Evolutionary conservation across 2,329 filamentous ascomycete genomes (phyloP).

Genomic region (Ustilaginoidea virens): DNA sequence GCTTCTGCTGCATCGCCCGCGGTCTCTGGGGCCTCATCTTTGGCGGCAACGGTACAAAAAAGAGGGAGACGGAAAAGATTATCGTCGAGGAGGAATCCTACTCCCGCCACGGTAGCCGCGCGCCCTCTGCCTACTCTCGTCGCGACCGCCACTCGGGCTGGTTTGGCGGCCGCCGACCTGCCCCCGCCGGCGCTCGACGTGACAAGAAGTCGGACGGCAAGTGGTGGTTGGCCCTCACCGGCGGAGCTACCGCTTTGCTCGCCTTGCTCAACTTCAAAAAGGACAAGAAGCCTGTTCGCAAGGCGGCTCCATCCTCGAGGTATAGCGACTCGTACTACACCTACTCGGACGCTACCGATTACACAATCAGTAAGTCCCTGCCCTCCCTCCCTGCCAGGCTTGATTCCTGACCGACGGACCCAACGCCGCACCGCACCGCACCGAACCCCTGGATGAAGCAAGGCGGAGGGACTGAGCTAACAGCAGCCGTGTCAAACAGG

Average conservation of each 20-base stretch:
- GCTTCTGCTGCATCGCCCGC: constrained; percentile 57
- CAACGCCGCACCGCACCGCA: too few relatives aligned
- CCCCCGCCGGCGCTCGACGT: constrained; percentile 23
- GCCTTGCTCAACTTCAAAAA: constrained; percentile 38
- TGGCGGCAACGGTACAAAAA: too few relatives aligned
- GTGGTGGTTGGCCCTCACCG: constrained; percentile 37
- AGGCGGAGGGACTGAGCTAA: neutral
- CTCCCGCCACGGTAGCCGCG: constrained; percentile 29
- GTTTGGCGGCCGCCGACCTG: constrained; percentile 29
- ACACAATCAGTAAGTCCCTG: constrained; percentile 33
- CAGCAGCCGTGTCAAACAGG: constrained; percentile 3
- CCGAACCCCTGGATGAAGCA: too few relatives aligned
- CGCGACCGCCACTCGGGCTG: constrained; percentile 41
- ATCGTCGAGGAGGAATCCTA: constrained; percentile 50
- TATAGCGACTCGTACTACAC: constrained; percentile 40
- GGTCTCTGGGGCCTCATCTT: constrained; percentile 49
- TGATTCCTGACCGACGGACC: too few relatives aligned
- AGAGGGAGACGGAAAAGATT: constrained; percentile 36
- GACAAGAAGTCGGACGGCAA: constrained; percentile 33
- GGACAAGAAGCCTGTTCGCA: constrained; percentile 28
- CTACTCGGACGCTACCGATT: constrained; percentile 27
- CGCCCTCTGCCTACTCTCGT: constrained; percentile 24
- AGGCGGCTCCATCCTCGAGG: constrained; percentile 19
- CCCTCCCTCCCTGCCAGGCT: too few relatives aligned
- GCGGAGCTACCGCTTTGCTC: constrained; percentile 33